A percentile compares a stretch with the other conserved stretches of the same genome.
Evolutionary conservation across 2,329 filamentous ascomycete species (phyloP).

Genomic region (Colletotrichum somersetense): DNA sequence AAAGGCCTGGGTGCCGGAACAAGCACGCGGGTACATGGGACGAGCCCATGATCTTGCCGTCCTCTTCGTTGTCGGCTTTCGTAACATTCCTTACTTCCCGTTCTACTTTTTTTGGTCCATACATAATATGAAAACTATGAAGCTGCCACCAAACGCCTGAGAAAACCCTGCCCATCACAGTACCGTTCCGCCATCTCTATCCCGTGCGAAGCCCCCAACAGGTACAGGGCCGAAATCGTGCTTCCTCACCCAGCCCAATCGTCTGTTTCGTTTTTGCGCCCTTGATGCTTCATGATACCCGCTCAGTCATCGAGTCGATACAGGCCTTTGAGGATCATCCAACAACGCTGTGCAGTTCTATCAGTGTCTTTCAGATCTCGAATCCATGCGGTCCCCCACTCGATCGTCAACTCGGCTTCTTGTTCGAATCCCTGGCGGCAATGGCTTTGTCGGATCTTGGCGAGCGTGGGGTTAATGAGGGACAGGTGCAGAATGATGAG

Average conservation of each 20-base stretch:
- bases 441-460: slow-evolving; percentile 61
- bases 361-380: slow-evolving; percentile 68
- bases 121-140: not conserved
- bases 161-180: not conserved
- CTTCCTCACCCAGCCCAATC: not conserved
- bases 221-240: no score
- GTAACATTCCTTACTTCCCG: no score
- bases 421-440: slow-evolving; percentile 64
- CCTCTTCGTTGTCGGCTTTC: not conserved
- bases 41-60: not conserved
- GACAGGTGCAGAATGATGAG: slow-evolving; percentile 69
- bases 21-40: not conserved
- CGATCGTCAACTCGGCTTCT: slow-evolving; percentile 62
- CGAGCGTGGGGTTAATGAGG: slow-evolving; percentile 63
- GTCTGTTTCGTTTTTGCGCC: not conserved
- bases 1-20: not conserved
- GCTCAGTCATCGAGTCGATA: slow-evolving; percentile 54
- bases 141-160: not conserved
- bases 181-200: not conserved
- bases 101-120: no score
- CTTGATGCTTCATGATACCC: not conserved
- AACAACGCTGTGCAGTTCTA: slow-evolving; percentile 67
- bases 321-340: slow-evolving; percentile 62
- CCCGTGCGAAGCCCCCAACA: not conserved
- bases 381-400: slow-evolving; percentile 70